A percentile compares a stretch with the other conserved stretches of the same genome.
Evolutionary conservation across 2,329 filamentous ascomycete species (phyloP).

Genomic region (Corinectria fuckeliana): DNA sequence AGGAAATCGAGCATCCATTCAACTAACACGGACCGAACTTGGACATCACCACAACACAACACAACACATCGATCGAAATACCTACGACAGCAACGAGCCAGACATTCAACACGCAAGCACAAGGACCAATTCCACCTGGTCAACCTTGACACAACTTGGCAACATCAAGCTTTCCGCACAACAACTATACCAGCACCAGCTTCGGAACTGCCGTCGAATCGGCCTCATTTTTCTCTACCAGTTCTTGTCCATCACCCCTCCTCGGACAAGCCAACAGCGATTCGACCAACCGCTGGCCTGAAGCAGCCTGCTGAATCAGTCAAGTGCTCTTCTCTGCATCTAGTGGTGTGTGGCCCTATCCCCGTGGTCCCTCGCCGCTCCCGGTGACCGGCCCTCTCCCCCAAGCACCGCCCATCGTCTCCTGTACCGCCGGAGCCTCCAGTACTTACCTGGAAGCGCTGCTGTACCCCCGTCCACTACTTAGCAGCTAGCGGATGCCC

Average conservation of each 20-base stretch:
- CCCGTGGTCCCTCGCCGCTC: constrained; percentile 33
- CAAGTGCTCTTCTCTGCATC: constrained; percentile 24
- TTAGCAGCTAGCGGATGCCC: constrained; percentile 18
- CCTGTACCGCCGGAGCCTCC: constrained; percentile 29
- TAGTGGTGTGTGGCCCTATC: constrained; percentile 37
- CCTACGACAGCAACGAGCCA: constrained; percentile 1
- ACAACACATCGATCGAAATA: constrained; percentile 9
- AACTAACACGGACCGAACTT: constrained; percentile 2
- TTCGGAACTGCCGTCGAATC: constrained; percentile 32
- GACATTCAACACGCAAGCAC: background rate
- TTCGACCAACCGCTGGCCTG: constrained; percentile 29
- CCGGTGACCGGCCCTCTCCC: constrained; percentile 31
- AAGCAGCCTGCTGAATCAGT: constrained; percentile 22
- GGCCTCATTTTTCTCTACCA: constrained; percentile 12
- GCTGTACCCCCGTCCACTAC: constrained; percentile 29
- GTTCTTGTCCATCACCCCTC: constrained; percentile 7
- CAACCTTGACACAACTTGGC: background rate
- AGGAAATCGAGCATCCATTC: background rate
- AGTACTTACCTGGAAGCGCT: constrained; percentile 36
- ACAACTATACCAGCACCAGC: constrained; percentile 22
- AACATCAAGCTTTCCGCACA: constrained; percentile 20
- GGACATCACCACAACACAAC: background rate
- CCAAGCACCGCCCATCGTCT: constrained; percentile 17
- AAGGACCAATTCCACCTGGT: constrained; percentile 1
- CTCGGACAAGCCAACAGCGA: background rate